phyloP scores from a whole-genome alignment of 192 early-diverging fungal species.

The Entomortierella chlamydospora region DNA sequence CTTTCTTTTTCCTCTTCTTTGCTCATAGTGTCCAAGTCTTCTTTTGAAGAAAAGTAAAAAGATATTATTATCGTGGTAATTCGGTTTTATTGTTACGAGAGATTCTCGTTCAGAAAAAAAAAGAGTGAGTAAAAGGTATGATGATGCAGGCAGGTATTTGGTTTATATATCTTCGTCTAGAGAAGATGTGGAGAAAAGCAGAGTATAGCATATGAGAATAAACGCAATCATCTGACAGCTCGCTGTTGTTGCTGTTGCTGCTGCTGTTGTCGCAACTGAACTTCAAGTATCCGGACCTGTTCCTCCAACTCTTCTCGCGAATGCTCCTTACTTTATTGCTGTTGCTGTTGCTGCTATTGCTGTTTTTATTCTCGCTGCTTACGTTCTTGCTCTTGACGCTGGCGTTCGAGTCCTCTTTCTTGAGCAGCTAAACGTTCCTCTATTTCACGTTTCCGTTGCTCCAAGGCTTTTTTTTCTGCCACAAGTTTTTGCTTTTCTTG shows the following conservation, averaged over 20 bases:
- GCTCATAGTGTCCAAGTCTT: too few relatives aligned
- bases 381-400: slow-evolving; percentile 3
- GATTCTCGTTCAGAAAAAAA: too few relatives aligned
- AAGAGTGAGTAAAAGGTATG: too few relatives aligned
- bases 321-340: not conserved
- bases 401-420: not conserved
- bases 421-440: slow-evolving; percentile 1
- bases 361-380: not conserved
- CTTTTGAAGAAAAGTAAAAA: too few relatives aligned
- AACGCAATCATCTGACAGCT: not conserved
- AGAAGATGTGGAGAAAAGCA: not conserved
- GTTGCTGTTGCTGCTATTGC: not conserved
- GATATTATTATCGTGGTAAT: too few relatives aligned
- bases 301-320: slow-evolving; percentile 22
- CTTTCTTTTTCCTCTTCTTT: too few relatives aligned
- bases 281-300: slow-evolving; percentile 30
- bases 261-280: slow-evolving; percentile 16
- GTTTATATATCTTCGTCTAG: too few relatives aligned
- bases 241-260: not conserved
- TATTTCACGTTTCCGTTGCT: slow-evolving; percentile 5
- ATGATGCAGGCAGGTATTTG: too few relatives aligned
- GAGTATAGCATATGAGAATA: not conserved
- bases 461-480: not conserved
- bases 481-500: slow-evolving; percentile 15
- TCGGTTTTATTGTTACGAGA: too few relatives aligned